Evolutionary conservation across 2,329 filamentous ascomycete species (phyloP).

Genomic region (Exophiala viscosa): DNA sequence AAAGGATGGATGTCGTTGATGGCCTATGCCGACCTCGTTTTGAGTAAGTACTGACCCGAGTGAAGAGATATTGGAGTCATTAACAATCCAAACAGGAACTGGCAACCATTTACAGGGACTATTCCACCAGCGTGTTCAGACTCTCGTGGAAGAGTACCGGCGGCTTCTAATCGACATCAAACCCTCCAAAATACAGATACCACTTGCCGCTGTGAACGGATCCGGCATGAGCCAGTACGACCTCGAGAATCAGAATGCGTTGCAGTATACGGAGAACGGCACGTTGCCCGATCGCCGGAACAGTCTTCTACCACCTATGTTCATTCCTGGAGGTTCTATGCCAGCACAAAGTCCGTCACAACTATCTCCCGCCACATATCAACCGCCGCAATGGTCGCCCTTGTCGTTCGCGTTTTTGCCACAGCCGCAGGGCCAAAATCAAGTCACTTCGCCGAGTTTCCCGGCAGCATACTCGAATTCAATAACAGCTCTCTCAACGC

Average conservation of each 20-base stretch:
- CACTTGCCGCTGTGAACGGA: constrained; percentile 9
- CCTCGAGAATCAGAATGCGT: constrained; percentile 1
- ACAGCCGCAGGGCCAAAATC: constrained; percentile 8
- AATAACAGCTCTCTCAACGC: constrained; percentile 4
- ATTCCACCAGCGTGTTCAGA: constrained; percentile 26
- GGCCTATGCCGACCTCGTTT: constrained; percentile 27
- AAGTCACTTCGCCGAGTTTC: constrained; percentile 13
- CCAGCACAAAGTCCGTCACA: constrained; percentile 9
- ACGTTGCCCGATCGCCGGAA: constrained; percentile 1
- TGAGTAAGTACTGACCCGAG: constrained; percentile 15
- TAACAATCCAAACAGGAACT: constrained; percentile 14
- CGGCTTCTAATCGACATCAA: constrained; percentile 18
- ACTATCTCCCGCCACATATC: neutral
- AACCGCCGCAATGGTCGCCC: constrained; percentile 11
- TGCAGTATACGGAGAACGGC: constrained; percentile 4
- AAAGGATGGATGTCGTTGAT: constrained; percentile 28
- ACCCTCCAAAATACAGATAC: neutral
- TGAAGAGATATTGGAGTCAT: neutral
- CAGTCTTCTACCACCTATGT: constrained; percentile 13
- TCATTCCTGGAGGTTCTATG: constrained; percentile 8
- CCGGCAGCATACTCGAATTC: constrained; percentile 4
- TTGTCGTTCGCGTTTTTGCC: constrained; percentile 10
- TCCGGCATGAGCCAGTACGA: neutral
- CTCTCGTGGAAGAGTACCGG: constrained; percentile 24
- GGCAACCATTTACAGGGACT: constrained; percentile 24